Conservation (phyloP, 495 filamentous ascomycete species). For the Glonium stellatum region DNA sequence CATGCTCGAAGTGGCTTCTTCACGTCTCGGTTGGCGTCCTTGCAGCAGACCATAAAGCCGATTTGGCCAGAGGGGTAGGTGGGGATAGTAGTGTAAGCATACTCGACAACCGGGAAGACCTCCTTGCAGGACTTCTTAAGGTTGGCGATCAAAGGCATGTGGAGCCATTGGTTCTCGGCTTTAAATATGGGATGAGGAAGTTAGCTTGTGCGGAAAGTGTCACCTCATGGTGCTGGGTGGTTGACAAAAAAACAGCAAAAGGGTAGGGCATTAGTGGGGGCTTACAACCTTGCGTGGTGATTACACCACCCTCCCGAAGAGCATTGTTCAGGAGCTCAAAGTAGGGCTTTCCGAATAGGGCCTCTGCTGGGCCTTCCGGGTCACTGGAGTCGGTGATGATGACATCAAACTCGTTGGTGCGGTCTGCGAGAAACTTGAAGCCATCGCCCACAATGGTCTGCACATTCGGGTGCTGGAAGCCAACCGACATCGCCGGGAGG, state of each 20-base stretch:
- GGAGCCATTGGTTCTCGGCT: constrained; percentile 99
- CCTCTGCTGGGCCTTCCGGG: constrained; percentile 92
- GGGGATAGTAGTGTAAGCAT: constrained; percentile 98
- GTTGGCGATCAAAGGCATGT: constrained; percentile 80
- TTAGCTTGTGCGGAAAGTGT: constrained; percentile 26
- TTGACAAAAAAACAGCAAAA: neutral
- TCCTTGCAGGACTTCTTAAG: constrained; percentile 94
- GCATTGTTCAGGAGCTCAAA: constrained; percentile 86
- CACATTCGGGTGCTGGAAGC: constrained; percentile 88
- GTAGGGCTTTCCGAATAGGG: constrained; percentile 96
- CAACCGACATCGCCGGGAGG: constrained; percentile 87
- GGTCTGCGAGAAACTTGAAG: constrained; percentile 91
- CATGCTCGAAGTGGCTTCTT: constrained; percentile 73
- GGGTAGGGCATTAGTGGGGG: constrained; percentile 55
- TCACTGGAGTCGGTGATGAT: constrained; percentile 99
- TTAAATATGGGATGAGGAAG: constrained; percentile 23
- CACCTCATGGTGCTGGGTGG: constrained; percentile 5
- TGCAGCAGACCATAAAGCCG: constrained; percentile 99
- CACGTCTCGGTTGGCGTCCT: constrained; percentile 78
- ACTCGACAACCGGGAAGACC: constrained; percentile 96
- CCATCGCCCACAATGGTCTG: constrained; percentile 90
- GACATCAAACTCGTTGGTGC: constrained; percentile 94
- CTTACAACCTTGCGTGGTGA: constrained; percentile 99
- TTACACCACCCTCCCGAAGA: constrained; percentile 90
- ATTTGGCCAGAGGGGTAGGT: constrained; percentile 99